phyloP scores from a whole-genome alignment of 352 stramenopile genomes.

The Pythium dissimile region DNA sequence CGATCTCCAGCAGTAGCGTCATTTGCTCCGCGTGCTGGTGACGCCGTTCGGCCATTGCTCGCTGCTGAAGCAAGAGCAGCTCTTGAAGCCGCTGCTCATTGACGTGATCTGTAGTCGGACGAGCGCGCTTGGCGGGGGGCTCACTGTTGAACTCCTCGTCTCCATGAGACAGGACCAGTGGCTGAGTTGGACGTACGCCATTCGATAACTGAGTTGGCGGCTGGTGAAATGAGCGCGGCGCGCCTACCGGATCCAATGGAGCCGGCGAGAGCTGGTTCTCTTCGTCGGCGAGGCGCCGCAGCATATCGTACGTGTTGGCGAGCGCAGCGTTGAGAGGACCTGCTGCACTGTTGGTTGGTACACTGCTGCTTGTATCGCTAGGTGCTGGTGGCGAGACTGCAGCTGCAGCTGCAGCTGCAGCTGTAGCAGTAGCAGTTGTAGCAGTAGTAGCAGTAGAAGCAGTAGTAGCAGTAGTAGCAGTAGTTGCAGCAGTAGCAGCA shows the following conservation, averaged over 20 bases:
- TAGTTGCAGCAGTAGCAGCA: background rate
- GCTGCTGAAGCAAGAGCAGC: constrained; percentile 29
- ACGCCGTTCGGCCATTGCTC: constrained; percentile 43
- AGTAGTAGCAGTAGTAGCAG: too few relatives aligned
- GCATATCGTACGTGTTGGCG: constrained; percentile 8
- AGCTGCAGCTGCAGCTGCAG: too few relatives aligned
- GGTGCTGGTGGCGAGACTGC: too few relatives aligned
- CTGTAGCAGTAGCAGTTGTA: background rate
- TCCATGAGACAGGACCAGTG: background rate
- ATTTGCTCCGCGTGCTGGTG: constrained; percentile 62
- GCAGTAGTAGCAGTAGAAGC: background rate
- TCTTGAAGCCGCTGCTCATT: constrained; percentile 21
- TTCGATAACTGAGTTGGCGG: background rate
- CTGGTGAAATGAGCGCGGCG: background rate
- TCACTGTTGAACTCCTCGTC: background rate
- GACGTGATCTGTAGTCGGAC: background rate
- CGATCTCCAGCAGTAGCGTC: constrained; percentile 40
- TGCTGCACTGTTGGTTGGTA: background rate
- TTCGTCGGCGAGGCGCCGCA: constrained; percentile 23
- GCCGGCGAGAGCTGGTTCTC: constrained; percentile 15
- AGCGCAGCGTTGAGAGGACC: background rate
- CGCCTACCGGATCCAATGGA: background rate
- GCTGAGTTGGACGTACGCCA: background rate
- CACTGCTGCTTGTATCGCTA: too few relatives aligned
- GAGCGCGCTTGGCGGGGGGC: constrained; percentile 8